Evolutionary conservation across 306 rosid genomes (phyloP), one percentile per base, ranked within the genome.

Genomic region (Dicorynia guianensis): DNA sequence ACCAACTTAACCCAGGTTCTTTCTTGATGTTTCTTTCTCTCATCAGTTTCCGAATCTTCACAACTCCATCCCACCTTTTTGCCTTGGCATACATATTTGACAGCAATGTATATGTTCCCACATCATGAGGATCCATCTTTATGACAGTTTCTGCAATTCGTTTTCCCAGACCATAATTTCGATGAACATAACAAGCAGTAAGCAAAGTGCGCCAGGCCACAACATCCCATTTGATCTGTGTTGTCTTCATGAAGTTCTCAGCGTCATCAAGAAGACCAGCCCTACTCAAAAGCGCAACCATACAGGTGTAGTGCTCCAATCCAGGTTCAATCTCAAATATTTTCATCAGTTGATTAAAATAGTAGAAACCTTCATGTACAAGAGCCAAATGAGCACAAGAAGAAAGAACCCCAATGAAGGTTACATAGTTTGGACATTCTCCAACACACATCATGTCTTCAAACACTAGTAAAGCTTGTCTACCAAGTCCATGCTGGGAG

Each of bases 1-100:
- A 76, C 98, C 97, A 91, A 81, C 97, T 93, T 25, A 76, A 82
- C 35, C 98, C 96, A 0, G 96, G 98, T 67, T 91, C 98, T 85
- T 93, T 91, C 87, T 87, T 91, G 47, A 93, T 83, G 36, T 87
- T 87, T 54, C 82, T 91, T 73, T 82, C 90, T 78, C 89, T 91
- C 98, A 93, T 91, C 81, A 78, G 71, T 82, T 86, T 93, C 68
- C 97, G 80, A 71, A 89, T 82, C 34, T 50, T 82, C 54, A 84
- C 90, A 49, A 93, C 95, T 62, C 83, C 86, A 59, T 85, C 85
- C 96, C 98, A 91, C 54, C 84, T 78, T 76, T 60, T 80, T 6
- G 87, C 79, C 75, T 74, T 83, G 52, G 98, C 97, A 82, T 87
- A 84, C 83, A 87, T 83, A 79, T 93, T 93, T 49, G 98, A 93